Base-by-base conservation (phyloP, 345 rosid species). In the Syzygium oleosum region DNA sequence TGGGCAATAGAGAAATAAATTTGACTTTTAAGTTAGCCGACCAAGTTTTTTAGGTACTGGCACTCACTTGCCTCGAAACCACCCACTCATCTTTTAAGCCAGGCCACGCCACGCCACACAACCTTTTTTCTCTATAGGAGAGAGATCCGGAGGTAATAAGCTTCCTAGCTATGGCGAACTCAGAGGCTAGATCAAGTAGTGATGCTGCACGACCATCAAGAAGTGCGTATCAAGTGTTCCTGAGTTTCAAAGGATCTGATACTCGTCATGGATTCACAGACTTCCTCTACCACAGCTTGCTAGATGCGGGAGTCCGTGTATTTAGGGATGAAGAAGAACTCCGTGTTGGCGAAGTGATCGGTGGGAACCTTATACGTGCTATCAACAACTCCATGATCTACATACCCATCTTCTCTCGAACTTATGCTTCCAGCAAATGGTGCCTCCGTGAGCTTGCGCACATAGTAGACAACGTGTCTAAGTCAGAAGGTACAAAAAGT, bases 401-500 rank as follows among this genome's bases (percentile, higher is more conserved):
- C 0, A 61, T 61, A 61, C 9, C 34, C 17, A n/a, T 61, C 34
- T 61, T 61, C 4, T 61, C 73, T 6, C 2, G 0, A 1, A 61
- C 1, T n/a, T 61, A 61, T n/a, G 34, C 73, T 0, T 27, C 9
- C 2, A 61, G 19, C 2, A 61, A n/a, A n/a, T 61, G 38, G 73
- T n/a, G 73, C 0, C 73, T 61, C 0, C 9, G 19, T n/a, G 73
- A 61, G 73, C 73, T 61, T 6, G 19, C 10, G 0, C 73, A 6
- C 38, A 61, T n/a, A 13, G 0, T n/a, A 14, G 5, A n/a, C 0
- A n/a, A n/a, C 0, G 19, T 3, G 5, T n/a, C 38, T 61, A 0
- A n/a, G 0, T 61, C 19, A 13, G 4, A 14, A 0, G 0, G 19
- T 61, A 0, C 3, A 0, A n/a, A n/a, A 61, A 61, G 38, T 1